A percentile compares a stretch with the other conserved stretches of the same genome.
Conservation (phyloP, 495 filamentous ascomycete species). For the Penicillium chermesinum region DNA sequence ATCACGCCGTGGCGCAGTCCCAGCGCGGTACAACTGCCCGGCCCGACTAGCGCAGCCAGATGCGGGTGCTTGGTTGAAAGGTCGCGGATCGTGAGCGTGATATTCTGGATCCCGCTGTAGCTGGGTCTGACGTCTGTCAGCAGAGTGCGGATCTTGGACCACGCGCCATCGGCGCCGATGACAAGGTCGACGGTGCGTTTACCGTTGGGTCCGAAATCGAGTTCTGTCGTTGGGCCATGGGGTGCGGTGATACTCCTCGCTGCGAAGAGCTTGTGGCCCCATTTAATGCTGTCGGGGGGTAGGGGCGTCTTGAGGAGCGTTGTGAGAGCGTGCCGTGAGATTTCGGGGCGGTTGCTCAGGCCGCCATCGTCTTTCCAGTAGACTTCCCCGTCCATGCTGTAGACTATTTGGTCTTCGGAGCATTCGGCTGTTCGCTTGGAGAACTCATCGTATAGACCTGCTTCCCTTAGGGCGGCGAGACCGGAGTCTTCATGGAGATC, state of each 20-base stretch:
- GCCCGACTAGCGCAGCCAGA: slow-evolving; percentile 22
- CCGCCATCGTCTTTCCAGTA: slow-evolving; percentile 22
- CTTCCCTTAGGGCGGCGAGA: slow-evolving; percentile 47
- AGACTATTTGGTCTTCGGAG: slow-evolving; percentile 28
- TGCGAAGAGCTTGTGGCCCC: slow-evolving; percentile 36
- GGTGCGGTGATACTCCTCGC: not conserved
- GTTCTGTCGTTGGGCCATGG: slow-evolving; percentile 9
- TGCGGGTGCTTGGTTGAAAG: slow-evolving; percentile 23
- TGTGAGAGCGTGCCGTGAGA: slow-evolving; percentile 32
- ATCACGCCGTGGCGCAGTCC: slow-evolving; percentile 26
- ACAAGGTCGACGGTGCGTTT: slow-evolving; percentile 45
- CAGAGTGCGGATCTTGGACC: slow-evolving; percentile 47
- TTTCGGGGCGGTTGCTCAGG: slow-evolving; percentile 41
- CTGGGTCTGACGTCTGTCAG: slow-evolving; percentile 44
- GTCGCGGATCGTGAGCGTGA: slow-evolving; percentile 17
- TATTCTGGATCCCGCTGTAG: slow-evolving; percentile 41
- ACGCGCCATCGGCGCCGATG: slow-evolving; percentile 60
- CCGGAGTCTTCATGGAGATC: slow-evolving; percentile 51
- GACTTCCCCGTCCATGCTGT: slow-evolving; percentile 36
- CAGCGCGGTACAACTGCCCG: slow-evolving; percentile 19
- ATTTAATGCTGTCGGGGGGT: slow-evolving; percentile 38
- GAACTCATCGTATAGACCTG: slow-evolving; percentile 48
- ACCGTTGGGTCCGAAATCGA: slow-evolving; percentile 31
- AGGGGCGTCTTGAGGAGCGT: slow-evolving; percentile 35
- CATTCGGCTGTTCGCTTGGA: slow-evolving; percentile 25